Percentiles rank a stretch among this genome's conserved stretches.
phyloP scores from a whole-genome alignment of 169 alveolate species.

The Cryptosporidium viatorum region DNA sequence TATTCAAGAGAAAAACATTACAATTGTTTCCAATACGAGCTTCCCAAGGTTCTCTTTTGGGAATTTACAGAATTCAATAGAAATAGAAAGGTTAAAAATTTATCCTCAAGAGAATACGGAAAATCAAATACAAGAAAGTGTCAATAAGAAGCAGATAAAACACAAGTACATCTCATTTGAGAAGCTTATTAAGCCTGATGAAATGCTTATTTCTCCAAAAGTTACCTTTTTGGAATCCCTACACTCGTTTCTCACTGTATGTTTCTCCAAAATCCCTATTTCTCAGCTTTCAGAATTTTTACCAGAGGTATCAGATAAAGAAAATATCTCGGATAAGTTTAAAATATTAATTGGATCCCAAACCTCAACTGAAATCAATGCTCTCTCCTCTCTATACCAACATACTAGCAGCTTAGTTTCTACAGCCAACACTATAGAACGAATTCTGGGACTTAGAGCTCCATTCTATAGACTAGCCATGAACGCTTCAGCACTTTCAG shows the following conservation, averaged over 20 bases:
- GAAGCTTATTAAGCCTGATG: slow-evolving; percentile 50
- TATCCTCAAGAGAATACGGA: neutral
- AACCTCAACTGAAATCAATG: slow-evolving; percentile 61
- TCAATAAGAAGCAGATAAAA: neutral
- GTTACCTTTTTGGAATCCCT: slow-evolving; percentile 50
- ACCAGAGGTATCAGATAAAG: neutral
- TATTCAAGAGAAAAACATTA: slow-evolving; percentile 1
- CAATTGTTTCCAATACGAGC: slow-evolving; percentile 11
- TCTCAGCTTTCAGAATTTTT: slow-evolving; percentile 5
- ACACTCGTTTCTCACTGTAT: slow-evolving; percentile 6
- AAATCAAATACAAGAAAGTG: neutral
- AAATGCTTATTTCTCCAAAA: slow-evolving; percentile 30
- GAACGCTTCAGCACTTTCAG: neutral
- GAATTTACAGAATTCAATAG: slow-evolving; percentile 1
- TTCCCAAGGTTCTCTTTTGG: slow-evolving; percentile 54
- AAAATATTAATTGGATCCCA: slow-evolving; percentile 26
- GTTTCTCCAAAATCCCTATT: slow-evolving; percentile 18
- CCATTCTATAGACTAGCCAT: slow-evolving; percentile 58
- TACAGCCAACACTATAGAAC: slow-evolving; percentile 53
- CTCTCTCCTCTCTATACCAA: slow-evolving; percentile 60
- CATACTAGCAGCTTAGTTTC: slow-evolving; percentile 48
- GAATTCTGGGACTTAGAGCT: slow-evolving; percentile 67
- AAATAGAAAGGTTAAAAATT: neutral
- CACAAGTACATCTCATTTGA: slow-evolving; percentile 24
- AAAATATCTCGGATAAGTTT: slow-evolving; percentile 8